Percentiles rank a stretch among this genome's conserved stretches.
phyloP scores from a whole-genome alignment of 1,284 basidiomycete species.

The Cerioporus squamosus region DNA sequence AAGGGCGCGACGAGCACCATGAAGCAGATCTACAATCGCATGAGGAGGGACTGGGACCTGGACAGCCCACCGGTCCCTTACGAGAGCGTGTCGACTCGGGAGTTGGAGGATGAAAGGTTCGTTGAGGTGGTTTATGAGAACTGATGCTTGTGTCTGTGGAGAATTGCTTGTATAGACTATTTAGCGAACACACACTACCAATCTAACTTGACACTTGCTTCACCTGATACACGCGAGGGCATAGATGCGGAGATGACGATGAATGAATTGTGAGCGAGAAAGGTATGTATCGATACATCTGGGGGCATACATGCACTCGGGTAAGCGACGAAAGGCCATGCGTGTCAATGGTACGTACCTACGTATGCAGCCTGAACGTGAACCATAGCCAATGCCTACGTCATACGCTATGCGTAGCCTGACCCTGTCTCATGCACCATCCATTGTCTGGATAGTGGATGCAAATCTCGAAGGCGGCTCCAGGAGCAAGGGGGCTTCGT shows the following conservation, averaged over 20 bases:
- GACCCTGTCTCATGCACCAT: conserved; percentile 30
- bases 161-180: neutral
- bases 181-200: neutral
- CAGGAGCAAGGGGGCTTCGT: conserved; percentile 35
- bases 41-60: conserved; percentile 77
- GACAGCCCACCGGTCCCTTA: conserved; percentile 39
- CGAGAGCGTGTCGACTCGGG: conserved; percentile 33
- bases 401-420: too few relatives aligned
- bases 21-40: conserved; percentile 69
- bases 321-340: too few relatives aligned
- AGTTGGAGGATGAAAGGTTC: conserved; percentile 36
- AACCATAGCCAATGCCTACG: too few relatives aligned
- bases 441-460: conserved; percentile 50
- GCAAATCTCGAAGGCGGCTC: conserved; percentile 42
- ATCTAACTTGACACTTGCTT: neutral
- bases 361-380: too few relatives aligned
- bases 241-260: too few relatives aligned
- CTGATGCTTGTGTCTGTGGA: neutral
- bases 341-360: too few relatives aligned
- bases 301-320: too few relatives aligned
- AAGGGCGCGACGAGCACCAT: conserved; percentile 85
- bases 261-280: too few relatives aligned
- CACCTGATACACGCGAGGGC: too few relatives aligned
- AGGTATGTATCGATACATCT: neutral
- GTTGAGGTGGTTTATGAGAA: conserved; percentile 36